Base-by-base conservation (phyloP, 228 moss, liverwort and hornwort species). In the Sphagnum magellanicum region DNA sequence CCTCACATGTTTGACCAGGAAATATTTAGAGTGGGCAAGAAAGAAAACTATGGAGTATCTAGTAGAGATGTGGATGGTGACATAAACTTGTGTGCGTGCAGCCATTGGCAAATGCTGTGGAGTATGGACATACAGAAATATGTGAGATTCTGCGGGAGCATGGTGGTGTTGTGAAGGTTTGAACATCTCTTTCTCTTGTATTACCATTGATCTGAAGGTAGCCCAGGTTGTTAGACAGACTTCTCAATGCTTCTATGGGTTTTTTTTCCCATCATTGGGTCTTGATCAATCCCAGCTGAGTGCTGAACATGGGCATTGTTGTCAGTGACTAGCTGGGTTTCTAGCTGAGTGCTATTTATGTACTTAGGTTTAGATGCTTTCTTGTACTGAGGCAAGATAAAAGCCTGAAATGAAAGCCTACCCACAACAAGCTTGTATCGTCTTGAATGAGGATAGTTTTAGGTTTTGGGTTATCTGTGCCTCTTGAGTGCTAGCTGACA, bases 21-120 rank as follows among this genome's bases (percentile, higher is more conserved):
- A 11, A 50, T 51, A n/a, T 0, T 1, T 1, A 14, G 13, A 7
- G 5, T 32, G 16, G 14, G 49, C 5, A 11, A 13, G 17, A 8
- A 62, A 50, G 48, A 62, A 8, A 10, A 7, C 6, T 71, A 6
- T 53, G 16, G 16, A 9, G 47, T 5, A 16, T 63, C 4, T 68
- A 10, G 8, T n/a, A 61, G 7, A 50, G 62, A 9, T 55, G 50
- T 46, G 32, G 32, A 32, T 32, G 32, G 32, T 32, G 32, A 32
- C 3, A 32, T 32, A 32, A 32, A 32, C 32, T 32, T 74, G 71
- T 49, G 14, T 72, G 71, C 70, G 67, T 64, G 6, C 72, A 91
- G 91, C 88, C 89, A 52, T 67, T 86, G 70, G 60, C 84, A 61
- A 79, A 91, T 76, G 91, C 91, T 67, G 77, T 70, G 66, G 82